A percentile compares a stretch with the other conserved stretches of the same genome.
Evolutionary conservation across 345 rosid species (phyloP).

Genomic region (Salix dunnii): DNA sequence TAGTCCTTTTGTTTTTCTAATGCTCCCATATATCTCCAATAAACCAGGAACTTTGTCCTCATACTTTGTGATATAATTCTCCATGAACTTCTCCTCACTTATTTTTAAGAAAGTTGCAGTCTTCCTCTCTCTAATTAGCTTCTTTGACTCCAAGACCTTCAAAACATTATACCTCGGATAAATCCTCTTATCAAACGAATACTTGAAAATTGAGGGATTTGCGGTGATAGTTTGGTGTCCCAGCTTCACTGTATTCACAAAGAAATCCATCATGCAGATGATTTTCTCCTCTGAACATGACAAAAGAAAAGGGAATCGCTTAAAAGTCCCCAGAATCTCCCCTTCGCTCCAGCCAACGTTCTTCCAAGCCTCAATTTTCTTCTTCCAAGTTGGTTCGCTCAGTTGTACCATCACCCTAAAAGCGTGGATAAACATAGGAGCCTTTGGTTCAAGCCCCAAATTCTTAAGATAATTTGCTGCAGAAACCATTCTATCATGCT

Average conservation of each 20-base stretch:
- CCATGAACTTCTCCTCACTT: conserved; percentile 17
- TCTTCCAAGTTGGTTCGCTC: conserved; percentile 16
- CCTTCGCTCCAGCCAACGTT: conserved; percentile 31
- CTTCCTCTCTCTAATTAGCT: conserved; percentile 9
- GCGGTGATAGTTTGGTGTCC: background rate
- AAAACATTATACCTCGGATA: conserved; percentile 20
- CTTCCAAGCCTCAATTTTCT: conserved; percentile 21
- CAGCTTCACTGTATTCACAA: conserved; percentile 13
- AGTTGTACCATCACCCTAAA: conserved; percentile 5
- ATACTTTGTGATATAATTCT: conserved; percentile 14
- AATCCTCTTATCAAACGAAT: conserved; percentile 20
- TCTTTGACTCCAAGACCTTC: conserved; percentile 22
- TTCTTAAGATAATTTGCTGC: conserved; percentile 12
- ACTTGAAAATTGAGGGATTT: conserved; percentile 13
- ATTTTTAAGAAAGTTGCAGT: background rate
- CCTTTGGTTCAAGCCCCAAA: conserved; percentile 17
- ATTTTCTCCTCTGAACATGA: conserved; percentile 17
- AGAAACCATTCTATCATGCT: conserved; percentile 8
- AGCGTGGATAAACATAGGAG: conserved; percentile 18
- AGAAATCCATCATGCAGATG: conserved; percentile 13
- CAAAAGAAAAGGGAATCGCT: conserved; percentile 2
- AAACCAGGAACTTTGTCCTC: conserved; percentile 11
- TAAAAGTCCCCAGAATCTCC: conserved; percentile 19
- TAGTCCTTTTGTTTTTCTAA: too few relatives aligned
- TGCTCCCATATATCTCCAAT: conserved; percentile 4